These are phyloP conservation scores for Vigna radiata DNA, from an alignment of 306 rosid genomes.

Conservation along the genomic window DNA sequence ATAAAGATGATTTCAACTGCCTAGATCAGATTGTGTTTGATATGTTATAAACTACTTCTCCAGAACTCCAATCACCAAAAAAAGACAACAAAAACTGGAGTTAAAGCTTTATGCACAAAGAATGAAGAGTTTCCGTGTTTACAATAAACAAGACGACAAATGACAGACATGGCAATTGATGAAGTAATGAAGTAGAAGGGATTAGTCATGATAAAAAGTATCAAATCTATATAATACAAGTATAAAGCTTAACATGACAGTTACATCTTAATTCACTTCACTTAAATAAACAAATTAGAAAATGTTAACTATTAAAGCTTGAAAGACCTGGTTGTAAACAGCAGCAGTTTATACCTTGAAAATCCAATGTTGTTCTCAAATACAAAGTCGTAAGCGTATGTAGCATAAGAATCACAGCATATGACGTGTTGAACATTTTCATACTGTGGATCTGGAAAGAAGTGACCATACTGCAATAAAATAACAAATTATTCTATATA, in stretches of 20 bases:
- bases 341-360: conserved; percentile 66
- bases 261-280: conserved; percentile 18
- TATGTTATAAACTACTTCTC: conserved; percentile 28
- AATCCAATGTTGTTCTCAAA: conserved; percentile 85
- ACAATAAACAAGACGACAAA: conserved; percentile 25
- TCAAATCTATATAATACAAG: conserved; percentile 4
- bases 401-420: conserved; percentile 96
- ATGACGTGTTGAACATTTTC: conserved; percentile 96
- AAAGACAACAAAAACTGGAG: conserved; percentile 11
- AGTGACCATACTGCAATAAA: conserved; percentile 95
- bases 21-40: conserved; percentile 18
- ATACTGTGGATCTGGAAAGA: conserved; percentile 98
- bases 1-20: conserved; percentile 32
- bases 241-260: conserved; percentile 32
- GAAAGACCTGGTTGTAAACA: conserved; percentile 23
- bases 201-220: conserved; percentile 22
- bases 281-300: conserved; percentile 18
- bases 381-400: conserved; percentile 95
- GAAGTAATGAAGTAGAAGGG: conserved; percentile 13
- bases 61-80: conserved; percentile 15
- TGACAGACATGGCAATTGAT: background rate
- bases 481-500: conserved; percentile 33
- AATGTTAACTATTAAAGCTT: conserved; percentile 36
- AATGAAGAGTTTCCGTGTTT: conserved; percentile 13
- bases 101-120: conserved; percentile 24